Percentiles rank a stretch among this genome's conserved stretches.
These are phyloP conservation scores for Excoecaria agallocha DNA, from an alignment of 345 rosid species.

Conservation along the genomic window DNA sequence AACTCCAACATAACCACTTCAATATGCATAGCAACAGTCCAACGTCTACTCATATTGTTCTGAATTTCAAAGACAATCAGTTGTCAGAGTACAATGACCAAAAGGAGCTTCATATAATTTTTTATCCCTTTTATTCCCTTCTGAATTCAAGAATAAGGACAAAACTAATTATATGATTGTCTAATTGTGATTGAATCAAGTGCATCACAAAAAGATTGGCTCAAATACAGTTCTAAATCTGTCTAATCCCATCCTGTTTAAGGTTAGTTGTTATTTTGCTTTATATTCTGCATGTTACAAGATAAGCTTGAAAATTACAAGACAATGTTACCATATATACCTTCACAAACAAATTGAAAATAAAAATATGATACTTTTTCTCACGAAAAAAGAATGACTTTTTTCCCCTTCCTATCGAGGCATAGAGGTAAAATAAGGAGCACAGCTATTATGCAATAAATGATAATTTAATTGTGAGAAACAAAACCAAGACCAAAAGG, in stretches of 20 bases:
- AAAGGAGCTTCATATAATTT: too few species aligned
- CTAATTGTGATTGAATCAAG: background rate
- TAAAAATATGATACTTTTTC: background rate
- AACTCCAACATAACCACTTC: background rate
- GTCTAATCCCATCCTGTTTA: background rate
- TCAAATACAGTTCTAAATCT: background rate
- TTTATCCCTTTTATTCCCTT: background rate
- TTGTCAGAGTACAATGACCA: too few species aligned
- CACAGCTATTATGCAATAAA: background rate
- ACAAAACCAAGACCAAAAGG: background rate
- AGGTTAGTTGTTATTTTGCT: background rate
- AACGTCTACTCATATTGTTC: background rate
- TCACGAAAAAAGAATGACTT: background rate
- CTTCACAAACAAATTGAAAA: background rate
- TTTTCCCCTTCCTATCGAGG: background rate
- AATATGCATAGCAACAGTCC: background rate
- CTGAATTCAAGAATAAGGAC: background rate
- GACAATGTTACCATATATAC: background rate
- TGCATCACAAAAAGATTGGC: background rate
- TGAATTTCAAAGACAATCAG: background rate
- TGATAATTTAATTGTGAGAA: background rate
- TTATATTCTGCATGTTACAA: background rate
- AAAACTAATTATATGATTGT: background rate
- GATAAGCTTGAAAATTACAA: background rate
- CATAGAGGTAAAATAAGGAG: background rate